Evolutionary conservation across 257 asterid species (phyloP).

Genomic region (Craterostigma plantagineum): DNA sequence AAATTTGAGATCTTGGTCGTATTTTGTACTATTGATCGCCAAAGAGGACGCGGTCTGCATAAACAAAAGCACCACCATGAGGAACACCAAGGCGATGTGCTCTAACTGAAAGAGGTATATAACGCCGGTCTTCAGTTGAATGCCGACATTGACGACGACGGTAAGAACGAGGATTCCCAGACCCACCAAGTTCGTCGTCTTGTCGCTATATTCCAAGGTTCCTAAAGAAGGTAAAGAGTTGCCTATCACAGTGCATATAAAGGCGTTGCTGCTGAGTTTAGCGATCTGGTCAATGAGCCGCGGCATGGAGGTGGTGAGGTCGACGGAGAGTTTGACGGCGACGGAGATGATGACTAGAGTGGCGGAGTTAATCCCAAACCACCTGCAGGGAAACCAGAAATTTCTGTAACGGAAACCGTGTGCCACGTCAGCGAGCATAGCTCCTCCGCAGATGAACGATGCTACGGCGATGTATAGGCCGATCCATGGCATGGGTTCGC

Average conservation of each 20-base stretch:
- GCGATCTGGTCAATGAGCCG: conserved; percentile 33
- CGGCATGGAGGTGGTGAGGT: conserved; percentile 49
- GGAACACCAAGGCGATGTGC: conserved; percentile 16
- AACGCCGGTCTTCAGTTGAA: conserved; percentile 40
- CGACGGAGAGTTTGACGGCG: conserved; percentile 46
- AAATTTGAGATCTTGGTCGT: conserved; percentile 26
- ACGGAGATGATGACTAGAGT: conserved; percentile 35
- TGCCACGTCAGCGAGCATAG: conserved; percentile 1
- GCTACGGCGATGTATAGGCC: conserved; percentile 7
- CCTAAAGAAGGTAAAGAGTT: conserved; percentile 46
- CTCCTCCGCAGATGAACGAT: neutral
- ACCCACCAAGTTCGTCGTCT: conserved; percentile 34
- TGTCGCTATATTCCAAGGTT: conserved; percentile 25
- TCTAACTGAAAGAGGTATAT: conserved; percentile 31
- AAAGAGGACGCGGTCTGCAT: conserved; percentile 21
- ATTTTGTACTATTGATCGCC: conserved; percentile 29
- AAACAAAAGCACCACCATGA: conserved; percentile 26
- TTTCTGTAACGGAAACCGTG: conserved; percentile 8
- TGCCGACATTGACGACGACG: conserved; percentile 31
- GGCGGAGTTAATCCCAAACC: conserved; percentile 66
- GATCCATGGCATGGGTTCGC: conserved; percentile 6
- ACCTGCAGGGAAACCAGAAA: conserved; percentile 62
- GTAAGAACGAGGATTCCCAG: conserved; percentile 34
- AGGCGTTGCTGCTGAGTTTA: conserved; percentile 36
- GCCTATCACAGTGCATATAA: conserved; percentile 30